Evolutionary conservation across 2,329 filamentous ascomycete genomes (phyloP), one percentile per base, ranked within the genome.

Genomic region (Ustulina deusta): DNA sequence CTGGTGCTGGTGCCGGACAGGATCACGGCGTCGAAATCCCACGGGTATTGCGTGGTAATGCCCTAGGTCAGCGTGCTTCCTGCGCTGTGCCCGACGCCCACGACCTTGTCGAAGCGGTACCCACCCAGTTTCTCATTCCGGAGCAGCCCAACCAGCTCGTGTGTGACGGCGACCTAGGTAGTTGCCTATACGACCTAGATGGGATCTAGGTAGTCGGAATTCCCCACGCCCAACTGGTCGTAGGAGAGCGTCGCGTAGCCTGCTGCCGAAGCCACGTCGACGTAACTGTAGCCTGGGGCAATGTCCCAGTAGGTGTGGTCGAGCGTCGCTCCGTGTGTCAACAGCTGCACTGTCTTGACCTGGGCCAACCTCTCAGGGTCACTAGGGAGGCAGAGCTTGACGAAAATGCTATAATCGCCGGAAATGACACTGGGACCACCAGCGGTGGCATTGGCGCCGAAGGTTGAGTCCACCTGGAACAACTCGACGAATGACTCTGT

Each of bases 241-340:
- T 82, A 82, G 61, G 76, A 77, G 74, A 83, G 78, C 1, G 80
- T 81, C 2, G 79, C 78, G 70, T 80, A 81, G 63, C 78, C 78
- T 36, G 76, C 69, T 42, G 73, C 73, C 3, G 79, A 77, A 2
- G 81, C 81, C n/a, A 77, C 74, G 65, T 81, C 80, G 22, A 81
- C 76, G 64, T 81, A 82, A 69, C 75, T 78, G 73, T 82, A 81
- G 48, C 75, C 77, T 7, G 74, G 73, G 15, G 76, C 75, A 66
- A 81, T 78, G 70, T 82, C 78, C 78, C 78, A 80, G 71, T 80
- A 80, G 71, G 67, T 74, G 69, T 70, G 74, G 71, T 81, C 80
- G 60, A 80, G 77, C 25, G 79, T 80, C 56, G 79, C 76, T 51
- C 81, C 81, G 63, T 82, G 80, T 11, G 78, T 80, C 29, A 82